A percentile compares a stretch with the other conserved stretches of the same genome.
phyloP scores from a whole-genome alignment of 78 protist species.

The Polysphondylium violaceum region DNA sequence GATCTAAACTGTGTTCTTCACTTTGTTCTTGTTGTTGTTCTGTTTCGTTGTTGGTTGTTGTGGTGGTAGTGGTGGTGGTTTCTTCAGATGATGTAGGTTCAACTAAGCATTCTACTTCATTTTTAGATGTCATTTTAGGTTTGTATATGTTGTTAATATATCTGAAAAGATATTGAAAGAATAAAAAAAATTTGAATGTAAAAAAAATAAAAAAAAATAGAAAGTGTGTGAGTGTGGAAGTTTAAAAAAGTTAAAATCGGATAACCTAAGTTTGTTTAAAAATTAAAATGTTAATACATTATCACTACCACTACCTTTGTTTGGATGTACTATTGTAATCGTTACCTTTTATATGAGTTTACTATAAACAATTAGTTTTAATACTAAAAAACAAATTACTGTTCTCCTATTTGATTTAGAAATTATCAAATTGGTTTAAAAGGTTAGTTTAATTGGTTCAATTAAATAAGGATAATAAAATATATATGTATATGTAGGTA shows the following conservation, averaged over 20 bases:
- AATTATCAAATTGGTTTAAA: too few species aligned
- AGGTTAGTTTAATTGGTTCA: too few species aligned
- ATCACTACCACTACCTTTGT: too few species aligned
- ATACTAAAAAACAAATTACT: too few species aligned
- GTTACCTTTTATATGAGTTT: too few species aligned
- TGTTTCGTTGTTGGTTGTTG: constrained; percentile 7
- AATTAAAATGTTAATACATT: too few species aligned
- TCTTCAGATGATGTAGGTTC: constrained; percentile 34
- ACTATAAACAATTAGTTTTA: too few species aligned
- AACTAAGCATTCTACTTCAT: constrained; percentile 58
- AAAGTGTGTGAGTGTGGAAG: background rate
- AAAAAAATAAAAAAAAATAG: background rate
- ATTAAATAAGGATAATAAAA: too few species aligned
- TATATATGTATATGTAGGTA: too few species aligned
- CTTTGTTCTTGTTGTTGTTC: constrained; percentile 6
- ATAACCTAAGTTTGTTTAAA: constrained; percentile 5
- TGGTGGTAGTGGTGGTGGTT: constrained; percentile 1
- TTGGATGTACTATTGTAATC: too few species aligned
- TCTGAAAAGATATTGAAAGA: background rate
- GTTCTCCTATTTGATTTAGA: too few species aligned
- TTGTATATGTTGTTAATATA: background rate
- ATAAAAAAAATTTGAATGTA: background rate
- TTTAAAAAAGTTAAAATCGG: background rate
- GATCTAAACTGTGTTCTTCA: background rate
- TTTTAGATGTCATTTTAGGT: constrained; percentile 12